Evolutionary conservation across 768 basidiomycete species (phyloP), one percentile per base, ranked within the genome.

Genomic region (Suillus bovinus): DNA sequence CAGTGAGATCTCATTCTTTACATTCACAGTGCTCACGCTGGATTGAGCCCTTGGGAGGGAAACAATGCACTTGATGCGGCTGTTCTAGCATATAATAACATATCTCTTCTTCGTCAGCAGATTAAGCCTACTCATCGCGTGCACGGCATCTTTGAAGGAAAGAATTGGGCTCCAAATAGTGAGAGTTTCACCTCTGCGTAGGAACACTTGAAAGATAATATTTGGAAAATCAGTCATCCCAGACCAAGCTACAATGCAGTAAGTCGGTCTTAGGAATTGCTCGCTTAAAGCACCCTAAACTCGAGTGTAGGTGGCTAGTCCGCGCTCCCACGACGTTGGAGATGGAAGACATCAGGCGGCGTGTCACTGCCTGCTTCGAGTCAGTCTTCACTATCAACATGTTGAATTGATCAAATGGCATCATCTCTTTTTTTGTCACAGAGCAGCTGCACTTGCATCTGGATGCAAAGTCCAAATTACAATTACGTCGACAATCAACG

Each of bases 71-170:
- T 91, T 10, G 91, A 93, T 70, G 91, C 92, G 0, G 90, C 90
- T 11, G 87, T 91, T 4, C 78, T 90, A 9, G 86, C 88, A 14
- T 93, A 93, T 69, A 87, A 83, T 59, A 88, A 86, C 61, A 85
- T 93, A n/a, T 85, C 89, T 0, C 83, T 85, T 14, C 80, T 94
- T n/a, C 83, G 91, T 7, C 92, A 94, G 71, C 91, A 93, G 68
- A 77, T 92, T 13, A 79, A 81, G 59, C 90, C 91, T 0, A 85
- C 84, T 0, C 83, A 87, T 64, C 85, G 90, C 50, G 83, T 93
- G 5, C 90, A 94, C 67, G 89, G 90, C 0, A 84, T 91, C 54
- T 85, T 92, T 67, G 81, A 86, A 67, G 89, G 89, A 8, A 84
- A 81, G 61, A 85, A 88, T 67, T 89, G 89, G 87, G 85, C 82